phyloP scores from a whole-genome alignment of 768 basidiomycete species.

The Butyriboletus loyo region DNA sequence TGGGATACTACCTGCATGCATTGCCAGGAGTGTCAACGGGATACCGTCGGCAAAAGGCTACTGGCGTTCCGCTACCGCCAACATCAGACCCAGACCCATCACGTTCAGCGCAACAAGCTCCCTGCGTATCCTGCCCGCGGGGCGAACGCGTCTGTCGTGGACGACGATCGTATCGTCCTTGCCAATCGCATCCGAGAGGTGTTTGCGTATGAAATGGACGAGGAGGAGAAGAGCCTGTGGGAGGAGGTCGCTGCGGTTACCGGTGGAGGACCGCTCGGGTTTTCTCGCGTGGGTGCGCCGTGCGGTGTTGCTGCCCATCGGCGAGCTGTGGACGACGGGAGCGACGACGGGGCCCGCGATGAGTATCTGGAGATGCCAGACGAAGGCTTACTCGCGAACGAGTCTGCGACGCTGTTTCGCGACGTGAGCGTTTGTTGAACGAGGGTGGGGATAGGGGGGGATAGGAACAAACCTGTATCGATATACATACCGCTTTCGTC shows the following conservation, averaged over 20 bases:
- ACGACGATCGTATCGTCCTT: constrained; percentile 6
- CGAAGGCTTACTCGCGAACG: constrained; percentile 16
- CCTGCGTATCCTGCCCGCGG: background rate
- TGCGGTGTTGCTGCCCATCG: constrained; percentile 8
- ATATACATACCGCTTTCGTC: too few species aligned
- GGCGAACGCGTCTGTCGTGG: background rate
- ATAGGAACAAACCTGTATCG: constrained; percentile 5
- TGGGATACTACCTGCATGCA: constrained; percentile 23
- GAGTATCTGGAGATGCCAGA: constrained; percentile 15
- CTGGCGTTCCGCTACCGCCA: constrained; percentile 20
- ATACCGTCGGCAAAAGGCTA: constrained; percentile 25
- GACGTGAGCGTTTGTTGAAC: constrained; percentile 22
- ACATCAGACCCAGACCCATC: background rate
- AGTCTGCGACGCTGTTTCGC: constrained; percentile 18
- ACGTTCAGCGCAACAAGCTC: constrained; percentile 5
- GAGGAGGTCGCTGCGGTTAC: constrained; percentile 28
- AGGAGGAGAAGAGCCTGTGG: constrained; percentile 30
- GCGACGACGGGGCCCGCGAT: constrained; percentile 1
- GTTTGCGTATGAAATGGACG: constrained; percentile 21
- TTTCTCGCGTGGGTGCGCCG: constrained; percentile 13
- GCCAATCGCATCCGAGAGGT: constrained; percentile 11
- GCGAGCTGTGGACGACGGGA: background rate
- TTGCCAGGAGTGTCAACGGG: constrained; percentile 29
- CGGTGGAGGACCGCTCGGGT: constrained; percentile 7
- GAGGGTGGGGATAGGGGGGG: too few species aligned